Conservation (phyloP, 78 protist species). For the Chrysochromulina parva region DNA sequence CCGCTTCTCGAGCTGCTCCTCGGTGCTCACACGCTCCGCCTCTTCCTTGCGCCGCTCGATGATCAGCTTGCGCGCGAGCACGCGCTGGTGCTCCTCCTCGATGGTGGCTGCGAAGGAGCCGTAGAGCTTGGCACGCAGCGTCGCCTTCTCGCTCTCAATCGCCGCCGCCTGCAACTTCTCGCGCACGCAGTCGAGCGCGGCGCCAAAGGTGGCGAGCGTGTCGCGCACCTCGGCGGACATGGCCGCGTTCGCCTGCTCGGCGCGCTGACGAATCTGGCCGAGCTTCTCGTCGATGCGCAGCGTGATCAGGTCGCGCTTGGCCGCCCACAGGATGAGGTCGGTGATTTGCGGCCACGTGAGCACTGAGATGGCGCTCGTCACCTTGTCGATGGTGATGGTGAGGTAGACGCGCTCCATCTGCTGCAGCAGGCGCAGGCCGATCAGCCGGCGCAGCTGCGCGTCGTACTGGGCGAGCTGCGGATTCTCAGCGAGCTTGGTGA, state of each 20-base stretch:
- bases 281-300: conserved; percentile 60
- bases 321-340: conserved; percentile 44
- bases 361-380: not conserved
- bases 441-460: conserved; percentile 47
- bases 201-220: not conserved
- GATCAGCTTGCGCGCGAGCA: conserved; percentile 4
- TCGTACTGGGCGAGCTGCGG: conserved; percentile 48
- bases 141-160: not conserved
- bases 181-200: not conserved
- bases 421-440: conserved; percentile 58
- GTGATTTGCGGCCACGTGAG: conserved; percentile 35
- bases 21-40: conserved; percentile 14
- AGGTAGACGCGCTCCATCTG: conserved; percentile 65
- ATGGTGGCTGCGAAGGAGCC: not conserved
- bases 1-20: not conserved
- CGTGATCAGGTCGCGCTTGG: conserved; percentile 49
- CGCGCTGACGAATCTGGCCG: not conserved
- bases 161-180: not conserved
- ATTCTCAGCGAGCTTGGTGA: conserved; percentile 34
- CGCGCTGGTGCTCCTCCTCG: conserved; percentile 1
- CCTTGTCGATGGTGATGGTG: conserved; percentile 35
- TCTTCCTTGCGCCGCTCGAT: conserved; percentile 60
- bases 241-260: not conserved
- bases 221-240: conserved; percentile 10
- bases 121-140: not conserved